Conservation (phyloP, 768 basidiomycete genomes). For the Lactarius hatsudake region DNA sequence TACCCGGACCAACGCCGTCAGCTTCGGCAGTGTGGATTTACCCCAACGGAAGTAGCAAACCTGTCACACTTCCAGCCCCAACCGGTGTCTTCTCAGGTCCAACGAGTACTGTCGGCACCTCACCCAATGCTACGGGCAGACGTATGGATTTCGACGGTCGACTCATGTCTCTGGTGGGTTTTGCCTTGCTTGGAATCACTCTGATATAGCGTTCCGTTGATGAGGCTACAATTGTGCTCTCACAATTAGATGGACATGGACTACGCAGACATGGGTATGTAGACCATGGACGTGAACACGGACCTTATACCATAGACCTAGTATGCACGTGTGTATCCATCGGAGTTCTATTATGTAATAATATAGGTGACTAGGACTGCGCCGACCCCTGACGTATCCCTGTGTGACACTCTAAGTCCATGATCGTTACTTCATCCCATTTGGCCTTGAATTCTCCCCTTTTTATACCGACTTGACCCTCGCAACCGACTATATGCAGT, state of each 20-base stretch:
- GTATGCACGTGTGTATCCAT: not conserved
- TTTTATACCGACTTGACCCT: slow-evolving; percentile 7
- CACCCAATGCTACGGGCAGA: not conserved
- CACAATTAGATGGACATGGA: not conserved
- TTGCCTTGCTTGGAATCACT: not conserved
- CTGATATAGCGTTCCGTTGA: slow-evolving; percentile 1
- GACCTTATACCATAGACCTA: not conserved
- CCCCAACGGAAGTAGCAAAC: slow-evolving; percentile 10
- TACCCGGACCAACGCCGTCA: slow-evolving; percentile 26
- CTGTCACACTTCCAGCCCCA: slow-evolving; percentile 7
- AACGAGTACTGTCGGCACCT: not conserved
- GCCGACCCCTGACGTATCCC: not conserved
- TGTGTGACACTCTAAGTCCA: not conserved
- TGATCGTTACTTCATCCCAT: slow-evolving; percentile 4
- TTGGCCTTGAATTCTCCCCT: slow-evolving; percentile 17
- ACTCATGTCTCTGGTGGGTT: slow-evolving; percentile 8
- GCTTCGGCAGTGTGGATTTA: slow-evolving; percentile 17
- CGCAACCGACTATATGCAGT: not conserved
- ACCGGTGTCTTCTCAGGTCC: slow-evolving; percentile 10
- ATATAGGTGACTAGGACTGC: not conserved
- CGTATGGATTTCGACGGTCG: not conserved
- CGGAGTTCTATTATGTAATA: not conserved
- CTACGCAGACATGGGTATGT: not conserved
- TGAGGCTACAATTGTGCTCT: not conserved
- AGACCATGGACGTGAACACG: not conserved